phyloP scores from a whole-genome alignment of 176 grass and related monocot genomes.

The Aegilops speltoides region DNA sequence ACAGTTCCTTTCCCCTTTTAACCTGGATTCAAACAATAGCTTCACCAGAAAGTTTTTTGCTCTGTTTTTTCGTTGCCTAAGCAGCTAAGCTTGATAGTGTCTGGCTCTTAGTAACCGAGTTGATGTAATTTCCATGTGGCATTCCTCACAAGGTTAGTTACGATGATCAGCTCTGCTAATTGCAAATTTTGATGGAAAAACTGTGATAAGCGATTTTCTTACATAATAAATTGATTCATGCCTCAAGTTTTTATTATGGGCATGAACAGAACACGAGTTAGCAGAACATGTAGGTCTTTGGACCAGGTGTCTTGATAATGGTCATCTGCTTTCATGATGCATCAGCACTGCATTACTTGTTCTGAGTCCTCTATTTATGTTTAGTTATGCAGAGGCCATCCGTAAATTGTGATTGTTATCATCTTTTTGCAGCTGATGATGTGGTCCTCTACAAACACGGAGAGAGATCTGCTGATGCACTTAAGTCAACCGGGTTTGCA shows the following conservation, averaged over 20 bases:
- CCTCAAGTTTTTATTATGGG: background rate
- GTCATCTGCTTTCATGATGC: conserved; percentile 15
- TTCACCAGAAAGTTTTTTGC: background rate
- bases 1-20: background rate
- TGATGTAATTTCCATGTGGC: background rate
- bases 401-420: conserved; percentile 10
- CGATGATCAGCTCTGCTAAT: background rate
- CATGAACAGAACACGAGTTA: background rate
- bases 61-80: background rate
- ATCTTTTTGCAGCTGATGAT: conserved; percentile 72
- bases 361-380: background rate
- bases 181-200: background rate
- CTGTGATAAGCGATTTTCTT: background rate
- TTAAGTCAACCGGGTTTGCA: conserved; percentile 78
- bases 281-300: background rate
- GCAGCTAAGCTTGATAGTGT: background rate
- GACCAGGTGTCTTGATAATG: background rate
- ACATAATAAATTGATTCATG: background rate
- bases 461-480: conserved; percentile 68
- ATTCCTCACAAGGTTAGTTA: background rate
- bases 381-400: background rate
- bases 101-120: background rate
- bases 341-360: background rate
- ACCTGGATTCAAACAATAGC: background rate
- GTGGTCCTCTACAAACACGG: conserved; percentile 85